Evolutionary conservation across 768 basidiomycete genomes (phyloP).

Genomic region (Strobilomyces confusus): DNA sequence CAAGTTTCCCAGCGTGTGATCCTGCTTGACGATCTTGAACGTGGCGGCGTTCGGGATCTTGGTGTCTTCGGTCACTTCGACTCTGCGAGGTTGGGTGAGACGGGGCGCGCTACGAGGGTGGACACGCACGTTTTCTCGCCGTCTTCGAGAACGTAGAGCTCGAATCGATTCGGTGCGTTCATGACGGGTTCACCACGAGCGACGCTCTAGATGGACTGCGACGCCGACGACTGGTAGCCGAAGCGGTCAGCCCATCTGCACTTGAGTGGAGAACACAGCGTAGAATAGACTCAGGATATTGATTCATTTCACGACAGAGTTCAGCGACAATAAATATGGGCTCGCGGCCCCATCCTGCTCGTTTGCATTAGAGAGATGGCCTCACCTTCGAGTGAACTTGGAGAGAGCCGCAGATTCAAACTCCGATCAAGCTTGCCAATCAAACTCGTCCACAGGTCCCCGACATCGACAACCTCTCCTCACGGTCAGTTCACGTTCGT

Average conservation of each 20-base stretch:
- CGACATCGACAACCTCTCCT: conserved; percentile 47
- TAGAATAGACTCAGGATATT: conserved; percentile 40
- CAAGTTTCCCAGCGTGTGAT: conserved; percentile 96
- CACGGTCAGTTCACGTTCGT: conserved; percentile 58
- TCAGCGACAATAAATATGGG: conserved; percentile 74
- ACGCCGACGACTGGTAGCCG: not conserved
- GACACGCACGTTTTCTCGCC: conserved; percentile 86
- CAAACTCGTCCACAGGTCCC: not conserved
- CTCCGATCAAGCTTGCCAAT: conserved; percentile 21
- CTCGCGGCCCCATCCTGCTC: conserved; percentile 33
- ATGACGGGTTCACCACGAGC: conserved; percentile 35
- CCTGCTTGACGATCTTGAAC: conserved; percentile 91
- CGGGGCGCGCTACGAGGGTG: not conserved
- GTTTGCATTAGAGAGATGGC: not conserved
- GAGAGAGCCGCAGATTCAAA: conserved; percentile 19
- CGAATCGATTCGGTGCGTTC: conserved; percentile 94
- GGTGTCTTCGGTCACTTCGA: conserved; percentile 91
- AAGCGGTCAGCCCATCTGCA: not conserved
- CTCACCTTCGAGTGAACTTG: conserved; percentile 16
- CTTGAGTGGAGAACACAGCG: not conserved
- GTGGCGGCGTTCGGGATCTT: conserved; percentile 98
- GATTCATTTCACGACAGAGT: conserved; percentile 46
- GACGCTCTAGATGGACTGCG: not conserved
- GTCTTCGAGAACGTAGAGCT: conserved; percentile 88
- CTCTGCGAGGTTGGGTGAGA: conserved; percentile 42